Evolutionary conservation across 2,329 filamentous ascomycete genomes (phyloP), one percentile per base, ranked within the genome.

Genomic region (Myriosclerotinia duriaeana): DNA sequence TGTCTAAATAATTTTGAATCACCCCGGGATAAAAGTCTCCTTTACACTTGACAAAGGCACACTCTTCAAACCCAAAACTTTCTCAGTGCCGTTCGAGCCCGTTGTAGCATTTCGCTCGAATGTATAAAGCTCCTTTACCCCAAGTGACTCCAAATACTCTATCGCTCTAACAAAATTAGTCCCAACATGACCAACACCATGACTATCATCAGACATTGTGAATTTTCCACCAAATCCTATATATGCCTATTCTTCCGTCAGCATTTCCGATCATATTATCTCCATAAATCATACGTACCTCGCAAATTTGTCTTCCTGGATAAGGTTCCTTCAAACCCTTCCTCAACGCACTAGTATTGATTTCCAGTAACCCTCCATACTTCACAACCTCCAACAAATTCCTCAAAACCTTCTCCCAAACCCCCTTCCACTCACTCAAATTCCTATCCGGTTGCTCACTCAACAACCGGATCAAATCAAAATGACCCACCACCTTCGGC

Each of bases 321-420:
- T 99, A 99, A 55, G 94, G 92, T 81, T 98, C 93, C 26, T 81
- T 85, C 78, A 98, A 85, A 6, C 94, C 95, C 81, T 99, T 99
- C 70, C 95, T 85, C 78, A 98, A 77, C 26, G 87, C 93, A 50
- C 91, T 89, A 60, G 90, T 93, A 78, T 99, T 99, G 74, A 96
- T 84, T 83, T 99, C 95, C 68, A 99, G 76, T 78, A 95, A 85
- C 0, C 91, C 94, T 17, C 89, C 91, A 76, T 96, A 94, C 50
- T 81, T 81, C 26, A 82, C 85, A 46, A 94, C 84, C 68, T 87
- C 85, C 68, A 83, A 79, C 72, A 99, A 79, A 77, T 98, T 98
- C 66, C 93, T 83, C 72, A 85, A 71, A 42, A 96, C 84, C 74
- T 82, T 86, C 61, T 82, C 78, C 94, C 94, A 98, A 0, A 97